Percentiles rank a stretch among this genome's conserved stretches.
These are phyloP conservation scores for Climacium dendroides DNA, from an alignment of 225 moss, liverwort and hornwort species.

Conservation along the genomic window DNA sequence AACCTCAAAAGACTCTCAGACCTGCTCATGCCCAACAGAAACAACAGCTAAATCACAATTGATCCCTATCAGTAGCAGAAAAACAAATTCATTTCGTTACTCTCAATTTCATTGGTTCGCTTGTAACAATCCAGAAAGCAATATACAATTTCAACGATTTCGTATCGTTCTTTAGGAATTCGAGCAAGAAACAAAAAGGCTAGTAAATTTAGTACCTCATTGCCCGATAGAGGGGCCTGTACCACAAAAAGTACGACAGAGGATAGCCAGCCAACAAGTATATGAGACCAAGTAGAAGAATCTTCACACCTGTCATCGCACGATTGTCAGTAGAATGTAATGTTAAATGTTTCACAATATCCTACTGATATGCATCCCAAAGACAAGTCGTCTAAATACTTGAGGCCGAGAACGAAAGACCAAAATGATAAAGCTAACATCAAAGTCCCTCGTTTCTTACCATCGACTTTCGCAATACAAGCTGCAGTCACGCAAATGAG, in stretches of 20 bases:
- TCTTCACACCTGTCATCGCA: constrained; percentile 55
- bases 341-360: not conserved
- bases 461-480: constrained; percentile 52
- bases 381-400: not conserved
- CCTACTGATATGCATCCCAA: not conserved
- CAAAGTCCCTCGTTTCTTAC: constrained; percentile 28
- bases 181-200: not conserved
- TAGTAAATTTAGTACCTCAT: constrained; percentile 53
- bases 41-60: not conserved
- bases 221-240: constrained; percentile 88
- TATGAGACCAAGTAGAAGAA: constrained; percentile 76
- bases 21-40: constrained; percentile 27
- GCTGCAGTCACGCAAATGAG: constrained; percentile 73
- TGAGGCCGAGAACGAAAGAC: not conserved
- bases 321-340: not conserved
- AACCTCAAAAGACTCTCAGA: constrained; percentile 87
- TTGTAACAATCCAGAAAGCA: not conserved
- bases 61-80: not conserved
- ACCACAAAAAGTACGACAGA: constrained; percentile 90
- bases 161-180: not conserved
- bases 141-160: not conserved
- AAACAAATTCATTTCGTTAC: not conserved
- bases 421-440: not conserved
- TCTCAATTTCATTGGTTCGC: not conserved
- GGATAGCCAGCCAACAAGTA: constrained; percentile 62